Base-by-base conservation (phyloP, 257 asterid species). In the Solanum habrochaites region DNA sequence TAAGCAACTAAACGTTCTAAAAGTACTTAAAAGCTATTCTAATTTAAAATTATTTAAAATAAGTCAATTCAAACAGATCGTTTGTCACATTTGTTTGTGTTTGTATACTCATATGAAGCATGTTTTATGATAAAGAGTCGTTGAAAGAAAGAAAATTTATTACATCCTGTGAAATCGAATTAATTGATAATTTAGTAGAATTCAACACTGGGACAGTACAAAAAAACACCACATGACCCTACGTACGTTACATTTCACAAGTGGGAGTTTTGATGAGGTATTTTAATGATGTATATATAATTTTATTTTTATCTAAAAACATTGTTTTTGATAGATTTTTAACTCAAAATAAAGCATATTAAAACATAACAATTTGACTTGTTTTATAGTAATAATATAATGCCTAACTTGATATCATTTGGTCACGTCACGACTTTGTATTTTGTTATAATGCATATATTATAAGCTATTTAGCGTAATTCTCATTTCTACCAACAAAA, bases 11-110 rank as follows among this genome's bases (percentile, higher is more conserved):
- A 47, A 14, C 7, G 0, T 13, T 13, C 18, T 20, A 14, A 47
- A 47, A 47, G 20, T 2, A 2, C 16, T 47, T 5, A 47, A 47
- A 47, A 47, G 6, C 4, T 18, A 52, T 52, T 52, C 18, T 52
- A 0, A 52, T 0, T 18, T 18, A 1, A 52, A 52, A 18, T 0
- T 0, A 52, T 4, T 18, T 18, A 18, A 52, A 52, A 52, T 52
- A 18, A 52, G 2, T 52, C 11, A 18, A 18, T 52, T 0, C 10
- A 52, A 52, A 18, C 62, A 16, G 20, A 0, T 52, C 1, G 3
- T 56, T 56, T 56, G 0, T 7, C 12, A 56, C 5, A 20, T 20
- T 21, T 10, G 10, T 16, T 37, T 73, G 32, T 39, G 27, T 52
- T 52, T 35, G 56, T 74, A 35, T 40, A 25, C 2, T 21, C 32